Evolutionary conservation across 805 yeast species (phyloP).

Genomic region (Limtongia smithiae): DNA sequence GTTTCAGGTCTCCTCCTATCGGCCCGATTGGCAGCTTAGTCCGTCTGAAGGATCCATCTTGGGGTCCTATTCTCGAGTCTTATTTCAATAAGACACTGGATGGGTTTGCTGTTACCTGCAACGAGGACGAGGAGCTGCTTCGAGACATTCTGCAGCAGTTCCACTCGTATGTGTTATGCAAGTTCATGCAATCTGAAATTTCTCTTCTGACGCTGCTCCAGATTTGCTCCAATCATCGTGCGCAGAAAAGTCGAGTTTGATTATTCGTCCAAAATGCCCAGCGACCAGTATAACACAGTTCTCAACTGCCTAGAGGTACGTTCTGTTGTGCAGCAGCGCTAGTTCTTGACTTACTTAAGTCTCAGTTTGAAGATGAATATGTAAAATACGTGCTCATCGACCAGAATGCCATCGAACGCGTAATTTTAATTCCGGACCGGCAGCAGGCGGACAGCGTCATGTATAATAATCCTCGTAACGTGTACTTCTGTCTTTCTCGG

Average conservation of each 20-base stretch:
- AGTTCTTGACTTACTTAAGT: too few relatives aligned
- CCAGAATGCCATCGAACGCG: slow-evolving; percentile 51
- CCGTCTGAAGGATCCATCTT: slow-evolving; percentile 53
- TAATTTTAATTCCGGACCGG: slow-evolving; percentile 52
- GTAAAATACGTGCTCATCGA: slow-evolving; percentile 65
- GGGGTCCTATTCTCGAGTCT: slow-evolving; percentile 61
- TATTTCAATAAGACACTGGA: slow-evolving; percentile 49
- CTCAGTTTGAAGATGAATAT: slow-evolving; percentile 47
- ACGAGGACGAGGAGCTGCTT: slow-evolving; percentile 50
- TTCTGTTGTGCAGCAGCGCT: background rate
- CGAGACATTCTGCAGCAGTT: slow-evolving; percentile 2
- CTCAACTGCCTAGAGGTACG: slow-evolving; percentile 52
- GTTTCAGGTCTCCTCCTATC: slow-evolving; percentile 53
- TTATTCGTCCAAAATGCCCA: slow-evolving; percentile 47
- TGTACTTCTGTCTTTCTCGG: slow-evolving; percentile 44
- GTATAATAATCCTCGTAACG: slow-evolving; percentile 40
- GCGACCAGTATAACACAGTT: slow-evolving; percentile 45
- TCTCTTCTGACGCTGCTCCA: slow-evolving; percentile 19
- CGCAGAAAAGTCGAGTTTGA: slow-evolving; percentile 58
- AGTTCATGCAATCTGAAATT: too few relatives aligned
- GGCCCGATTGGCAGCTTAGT: slow-evolving; percentile 78
- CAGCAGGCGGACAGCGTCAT: slow-evolving; percentile 49
- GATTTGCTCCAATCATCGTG: slow-evolving; percentile 44
- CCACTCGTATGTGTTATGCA: slow-evolving; percentile 40
- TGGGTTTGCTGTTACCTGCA: slow-evolving; percentile 65